These are phyloP conservation scores for Cucumis cinereus DNA, from an alignment of 306 rosid species.

Conservation along the genomic window DNA sequence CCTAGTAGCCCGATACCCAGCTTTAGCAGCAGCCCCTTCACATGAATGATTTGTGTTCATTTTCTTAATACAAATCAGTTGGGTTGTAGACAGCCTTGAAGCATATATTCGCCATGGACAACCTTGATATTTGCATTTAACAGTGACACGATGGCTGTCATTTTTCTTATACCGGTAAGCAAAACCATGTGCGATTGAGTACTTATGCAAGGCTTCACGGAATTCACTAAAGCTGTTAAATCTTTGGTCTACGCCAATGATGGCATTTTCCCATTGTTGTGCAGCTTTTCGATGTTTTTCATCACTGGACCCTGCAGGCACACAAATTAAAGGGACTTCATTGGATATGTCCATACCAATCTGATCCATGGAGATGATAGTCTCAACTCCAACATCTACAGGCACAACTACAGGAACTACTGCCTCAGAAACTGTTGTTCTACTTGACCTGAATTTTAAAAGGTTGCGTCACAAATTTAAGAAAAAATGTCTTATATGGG, in stretches of 20 bases:
- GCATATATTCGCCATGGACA: constrained; percentile 98
- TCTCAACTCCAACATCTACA: constrained; percentile 24
- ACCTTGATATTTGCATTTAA: constrained; percentile 82
- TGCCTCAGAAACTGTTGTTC: constrained; percentile 84
- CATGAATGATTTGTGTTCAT: constrained; percentile 73
- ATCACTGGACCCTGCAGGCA: constrained; percentile 28
- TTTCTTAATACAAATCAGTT: constrained; percentile 83
- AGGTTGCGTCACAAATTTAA: constrained; percentile 10
- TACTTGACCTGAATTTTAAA: constrained; percentile 62
- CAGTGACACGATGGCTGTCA: constrained; percentile 92
- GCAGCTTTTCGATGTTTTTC: constrained; percentile 69
- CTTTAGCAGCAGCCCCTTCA: constrained; percentile 85
- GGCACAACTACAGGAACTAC: constrained; percentile 48
- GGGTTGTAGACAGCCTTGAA: constrained; percentile 78
- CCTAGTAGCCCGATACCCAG: constrained; percentile 92
- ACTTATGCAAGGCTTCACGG: constrained; percentile 90
- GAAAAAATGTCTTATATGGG: neutral
- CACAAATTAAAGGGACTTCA: constrained; percentile 26
- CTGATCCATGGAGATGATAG: constrained; percentile 19
- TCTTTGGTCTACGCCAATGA: constrained; percentile 92
- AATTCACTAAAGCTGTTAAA: constrained; percentile 83
- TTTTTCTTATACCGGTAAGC: constrained; percentile 88
- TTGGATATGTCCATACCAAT: constrained; percentile 28
- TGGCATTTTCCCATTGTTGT: constrained; percentile 89
- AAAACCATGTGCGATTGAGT: constrained; percentile 90